A percentile compares a stretch with the other conserved stretches of the same genome.
These are phyloP conservation scores for Suillus lakei DNA, from an alignment of 768 basidiomycete species.

Conservation along the genomic window DNA sequence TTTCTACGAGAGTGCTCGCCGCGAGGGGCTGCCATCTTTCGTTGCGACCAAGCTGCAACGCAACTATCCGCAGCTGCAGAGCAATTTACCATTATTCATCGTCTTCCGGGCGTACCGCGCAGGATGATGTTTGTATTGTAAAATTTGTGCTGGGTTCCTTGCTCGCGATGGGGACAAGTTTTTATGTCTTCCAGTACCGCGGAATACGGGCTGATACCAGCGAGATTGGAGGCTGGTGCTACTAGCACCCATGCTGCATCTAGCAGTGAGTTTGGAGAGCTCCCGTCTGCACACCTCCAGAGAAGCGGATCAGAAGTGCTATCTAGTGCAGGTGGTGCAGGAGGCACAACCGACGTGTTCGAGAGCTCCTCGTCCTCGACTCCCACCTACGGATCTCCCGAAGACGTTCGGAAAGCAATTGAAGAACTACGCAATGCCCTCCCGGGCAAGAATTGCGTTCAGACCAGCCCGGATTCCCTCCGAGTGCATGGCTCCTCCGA, in stretches of 20 bases:
- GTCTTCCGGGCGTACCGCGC: neutral
- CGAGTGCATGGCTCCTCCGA: conserved; percentile 67
- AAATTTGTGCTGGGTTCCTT: conserved; percentile 23
- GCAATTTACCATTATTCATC: conserved; percentile 1
- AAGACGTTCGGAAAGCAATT: conserved; percentile 56
- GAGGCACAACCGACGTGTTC: neutral
- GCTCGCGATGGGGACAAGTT: conserved; percentile 24
- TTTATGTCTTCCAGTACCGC: conserved; percentile 19
- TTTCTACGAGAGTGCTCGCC: neutral
- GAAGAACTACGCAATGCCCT: conserved; percentile 52
- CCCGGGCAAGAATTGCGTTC: conserved; percentile 50
- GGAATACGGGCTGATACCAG: conserved; percentile 10
- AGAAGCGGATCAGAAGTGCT: neutral
- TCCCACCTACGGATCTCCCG: conserved; percentile 48
- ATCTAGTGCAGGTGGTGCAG: neutral
- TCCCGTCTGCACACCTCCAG: conserved; percentile 13
- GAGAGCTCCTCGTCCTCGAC: conserved; percentile 10
- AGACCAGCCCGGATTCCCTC: conserved; percentile 55
- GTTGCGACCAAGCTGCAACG: neutral
- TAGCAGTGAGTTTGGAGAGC: neutral
- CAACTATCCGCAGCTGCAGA: neutral
- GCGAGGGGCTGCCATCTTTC: neutral
- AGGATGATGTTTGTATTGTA: conserved; percentile 15
- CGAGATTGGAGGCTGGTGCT: conserved; percentile 1
- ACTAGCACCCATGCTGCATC: neutral